Evolutionary conservation across 768 basidiomycete genomes (phyloP).

Genomic region (Amanita pallidorosea): DNA sequence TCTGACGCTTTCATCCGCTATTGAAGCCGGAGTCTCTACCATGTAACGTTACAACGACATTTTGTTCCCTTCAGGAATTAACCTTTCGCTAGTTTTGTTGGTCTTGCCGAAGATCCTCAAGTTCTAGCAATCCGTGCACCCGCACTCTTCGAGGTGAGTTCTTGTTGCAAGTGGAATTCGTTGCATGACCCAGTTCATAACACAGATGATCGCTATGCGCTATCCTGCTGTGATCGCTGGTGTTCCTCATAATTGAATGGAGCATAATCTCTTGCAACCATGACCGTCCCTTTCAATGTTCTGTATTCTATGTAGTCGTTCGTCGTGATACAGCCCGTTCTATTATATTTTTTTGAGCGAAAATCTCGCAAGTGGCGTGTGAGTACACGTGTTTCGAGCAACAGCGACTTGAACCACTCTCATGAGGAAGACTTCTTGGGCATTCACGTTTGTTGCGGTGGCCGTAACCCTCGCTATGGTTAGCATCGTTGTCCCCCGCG

Average conservation of each 20-base stretch:
- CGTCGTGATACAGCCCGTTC: not conserved
- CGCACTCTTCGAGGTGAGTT: constrained; percentile 49
- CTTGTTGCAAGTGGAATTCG: not conserved
- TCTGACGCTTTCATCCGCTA: constrained; percentile 57
- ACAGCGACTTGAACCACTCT: constrained; percentile 1
- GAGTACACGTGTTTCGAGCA: too few relatives aligned
- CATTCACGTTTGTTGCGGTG: constrained; percentile 49
- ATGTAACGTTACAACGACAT: constrained; percentile 35
- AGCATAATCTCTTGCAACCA: not conserved
- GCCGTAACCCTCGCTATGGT: constrained; percentile 40
- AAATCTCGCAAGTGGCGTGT: too few relatives aligned
- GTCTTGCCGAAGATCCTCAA: constrained; percentile 76
- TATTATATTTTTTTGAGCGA: too few relatives aligned
- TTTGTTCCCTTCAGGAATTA: not conserved
- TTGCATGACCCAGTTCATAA: constrained; percentile 3
- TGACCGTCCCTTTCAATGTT: not conserved
- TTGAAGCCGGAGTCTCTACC: constrained; percentile 83
- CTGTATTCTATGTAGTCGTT: not conserved
- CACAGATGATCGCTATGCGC: constrained; percentile 49
- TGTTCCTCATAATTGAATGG: constrained; percentile 25
- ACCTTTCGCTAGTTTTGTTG: constrained; percentile 50
- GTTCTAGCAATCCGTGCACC: constrained; percentile 66
- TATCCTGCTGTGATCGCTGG: constrained; percentile 57
- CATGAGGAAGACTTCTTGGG: constrained; percentile 67
- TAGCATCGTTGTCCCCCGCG: constrained; percentile 13